phyloP scores from a whole-genome alignment of 768 basidiomycete genomes.

The Panaeolus papilionaceus region DNA sequence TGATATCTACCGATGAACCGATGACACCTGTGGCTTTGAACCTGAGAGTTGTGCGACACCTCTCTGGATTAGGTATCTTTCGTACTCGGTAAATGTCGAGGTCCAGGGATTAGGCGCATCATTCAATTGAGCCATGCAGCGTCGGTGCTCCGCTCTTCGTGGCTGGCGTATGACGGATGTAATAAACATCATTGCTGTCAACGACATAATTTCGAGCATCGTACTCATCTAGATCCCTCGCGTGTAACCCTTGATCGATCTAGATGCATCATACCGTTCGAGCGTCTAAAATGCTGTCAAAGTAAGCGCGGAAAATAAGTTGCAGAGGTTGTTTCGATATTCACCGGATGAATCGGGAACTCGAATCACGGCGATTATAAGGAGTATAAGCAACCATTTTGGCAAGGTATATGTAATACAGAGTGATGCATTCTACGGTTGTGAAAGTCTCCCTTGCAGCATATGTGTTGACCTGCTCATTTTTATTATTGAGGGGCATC shows the following conservation, averaged over 20 bases:
- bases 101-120: conserved; percentile 7
- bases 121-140: not conserved
- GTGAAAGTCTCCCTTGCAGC: no score
- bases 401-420: not conserved
- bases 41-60: not conserved
- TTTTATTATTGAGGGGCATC: no score
- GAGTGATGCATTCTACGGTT: no score
- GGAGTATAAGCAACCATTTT: not conserved
- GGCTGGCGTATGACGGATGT: conserved; percentile 1
- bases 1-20: not conserved
- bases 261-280: not conserved
- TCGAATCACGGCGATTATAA: not conserved
- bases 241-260: not conserved
- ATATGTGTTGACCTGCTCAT: no score
- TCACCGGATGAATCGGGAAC: not conserved
- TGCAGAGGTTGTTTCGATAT: not conserved
- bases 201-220: not conserved
- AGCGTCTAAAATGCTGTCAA: conserved; percentile 4
- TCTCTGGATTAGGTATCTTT: not conserved
- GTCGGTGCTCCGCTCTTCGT: not conserved
- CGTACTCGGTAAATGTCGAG: not conserved
- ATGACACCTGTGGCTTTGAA: not conserved
- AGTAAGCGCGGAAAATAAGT: conserved; percentile 3
- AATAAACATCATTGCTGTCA: conserved; percentile 4
- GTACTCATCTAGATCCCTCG: not conserved